Evolutionary conservation across 192 early-diverging fungal species (phyloP), one percentile per base, ranked within the genome.

Genomic region (Mortierella claussenii): DNA sequence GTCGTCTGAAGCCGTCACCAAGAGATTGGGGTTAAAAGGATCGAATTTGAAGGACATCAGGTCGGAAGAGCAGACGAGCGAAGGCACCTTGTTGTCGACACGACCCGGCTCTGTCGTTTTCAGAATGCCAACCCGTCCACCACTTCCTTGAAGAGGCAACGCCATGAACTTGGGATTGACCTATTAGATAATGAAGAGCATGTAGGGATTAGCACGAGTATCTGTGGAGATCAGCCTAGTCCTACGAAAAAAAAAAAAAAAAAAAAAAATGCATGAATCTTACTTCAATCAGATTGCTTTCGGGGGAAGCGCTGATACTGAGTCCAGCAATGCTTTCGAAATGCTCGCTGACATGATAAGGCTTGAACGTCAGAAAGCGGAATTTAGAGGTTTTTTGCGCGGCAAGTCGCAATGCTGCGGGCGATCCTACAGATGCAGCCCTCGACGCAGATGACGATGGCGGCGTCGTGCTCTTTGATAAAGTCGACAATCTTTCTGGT

Each of bases 51-150:
- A 93, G 44, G 89, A 86, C 21, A 78, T 62, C 7, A 96, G 78
- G 44, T 88, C 87, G 1, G 89, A 81, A 20, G 87, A 84, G 60
- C 84, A 85, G 0, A 90, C 59, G 2, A 94, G 55, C 34, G 78
- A 76, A 1, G 90, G 88, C 10, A 93, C 68, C 54, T 84, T 80
- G 24, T 55, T 60, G 7, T 89, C 88, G 9, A 93, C 55, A 23
- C 96, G 86, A 9, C 93, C 95, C 9, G 89, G 86, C n/a, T 85
- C 85, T 48, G 84, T 71, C 2, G 81, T 70, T n/a, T 86, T 80
- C 58, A 91, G 79, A 24, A 96, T 81, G 2, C 83, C 92, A 47
- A 97, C 58, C 57, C 92, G 85, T 20, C 96, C 96, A 23, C 96
- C 96, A 30, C 88, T 81, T 21, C 95, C 96, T 17, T 81, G 60